Conservation (phyloP, 331 rosid species). For the Cydonia oblonga region DNA sequence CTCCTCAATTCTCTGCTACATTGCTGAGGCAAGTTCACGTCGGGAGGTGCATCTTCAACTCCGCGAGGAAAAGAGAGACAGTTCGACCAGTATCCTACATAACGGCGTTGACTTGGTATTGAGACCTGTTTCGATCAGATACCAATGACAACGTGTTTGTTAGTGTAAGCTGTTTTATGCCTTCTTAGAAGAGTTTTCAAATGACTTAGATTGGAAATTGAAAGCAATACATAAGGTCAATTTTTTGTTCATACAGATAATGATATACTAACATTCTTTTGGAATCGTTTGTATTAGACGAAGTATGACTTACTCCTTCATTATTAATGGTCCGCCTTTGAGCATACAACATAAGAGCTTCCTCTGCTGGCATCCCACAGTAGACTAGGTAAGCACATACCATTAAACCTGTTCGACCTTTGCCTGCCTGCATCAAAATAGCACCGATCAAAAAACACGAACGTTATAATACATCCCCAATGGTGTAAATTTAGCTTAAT, state of each 20-base stretch:
- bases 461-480: not conserved
- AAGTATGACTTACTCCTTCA: conserved; percentile 82
- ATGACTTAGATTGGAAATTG: not conserved
- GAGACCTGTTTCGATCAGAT: conserved; percentile 55
- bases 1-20: conserved; percentile 73
- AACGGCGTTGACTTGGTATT: conserved; percentile 96
- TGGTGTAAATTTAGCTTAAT: not conserved
- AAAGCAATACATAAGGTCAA: not conserved
- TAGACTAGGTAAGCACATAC: conserved; percentile 68
- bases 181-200: not conserved
- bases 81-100: conserved; percentile 64
- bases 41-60: conserved; percentile 20
- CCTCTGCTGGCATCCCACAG: conserved; percentile 71
- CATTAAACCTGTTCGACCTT: conserved; percentile 95
- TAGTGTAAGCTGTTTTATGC: not conserved
- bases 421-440: conserved; percentile 61
- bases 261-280: not conserved
- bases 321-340: conserved; percentile 77
- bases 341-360: conserved; percentile 82
- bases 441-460: not conserved
- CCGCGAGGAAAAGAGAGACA: conserved; percentile 43
- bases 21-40: conserved; percentile 45
- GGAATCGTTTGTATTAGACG: conserved; percentile 33
- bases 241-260: not conserved
- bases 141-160: not conserved